These are phyloP conservation scores for Strobilomyces confusus DNA, from an alignment of 768 basidiomycete genomes.

Conservation along the genomic window DNA sequence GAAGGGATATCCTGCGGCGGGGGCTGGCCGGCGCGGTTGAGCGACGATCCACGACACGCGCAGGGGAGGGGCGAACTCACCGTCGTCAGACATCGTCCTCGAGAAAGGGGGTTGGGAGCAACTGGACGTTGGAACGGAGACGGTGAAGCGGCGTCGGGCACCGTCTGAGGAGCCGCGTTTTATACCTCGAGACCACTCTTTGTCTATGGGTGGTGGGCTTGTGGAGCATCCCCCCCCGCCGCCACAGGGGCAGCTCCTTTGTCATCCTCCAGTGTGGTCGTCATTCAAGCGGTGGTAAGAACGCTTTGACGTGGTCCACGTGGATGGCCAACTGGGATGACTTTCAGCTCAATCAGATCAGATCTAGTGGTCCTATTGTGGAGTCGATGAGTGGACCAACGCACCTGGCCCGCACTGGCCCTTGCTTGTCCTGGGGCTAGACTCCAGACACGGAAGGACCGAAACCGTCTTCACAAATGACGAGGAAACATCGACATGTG, in stretches of 20 bases:
- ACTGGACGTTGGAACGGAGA: not conserved
- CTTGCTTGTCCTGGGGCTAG: too few relatives aligned
- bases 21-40: not conserved
- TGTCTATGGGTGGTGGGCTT: not conserved
- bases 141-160: not conserved
- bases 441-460: too few relatives aligned
- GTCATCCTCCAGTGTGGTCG: not conserved
- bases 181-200: slow-evolving; percentile 8
- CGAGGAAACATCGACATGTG: too few relatives aligned
- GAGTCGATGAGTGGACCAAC: not conserved
- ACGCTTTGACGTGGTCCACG: not conserved
- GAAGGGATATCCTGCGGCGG: not conserved
- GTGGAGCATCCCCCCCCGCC: not conserved
- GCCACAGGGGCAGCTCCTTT: slow-evolving; percentile 2
- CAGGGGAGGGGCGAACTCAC: slow-evolving; percentile 1
- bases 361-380: not conserved
- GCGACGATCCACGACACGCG: not conserved
- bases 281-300: not conserved
- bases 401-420: not conserved
- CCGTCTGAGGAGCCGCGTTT: not conserved
- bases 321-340: not conserved
- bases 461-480: too few relatives aligned
- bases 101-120: not conserved
- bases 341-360: too few relatives aligned
- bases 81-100: not conserved